A percentile compares a stretch with the other conserved stretches of the same genome.
phyloP scores from a whole-genome alignment of 441 rosid genomes.

The Populus hybrid region DNA sequence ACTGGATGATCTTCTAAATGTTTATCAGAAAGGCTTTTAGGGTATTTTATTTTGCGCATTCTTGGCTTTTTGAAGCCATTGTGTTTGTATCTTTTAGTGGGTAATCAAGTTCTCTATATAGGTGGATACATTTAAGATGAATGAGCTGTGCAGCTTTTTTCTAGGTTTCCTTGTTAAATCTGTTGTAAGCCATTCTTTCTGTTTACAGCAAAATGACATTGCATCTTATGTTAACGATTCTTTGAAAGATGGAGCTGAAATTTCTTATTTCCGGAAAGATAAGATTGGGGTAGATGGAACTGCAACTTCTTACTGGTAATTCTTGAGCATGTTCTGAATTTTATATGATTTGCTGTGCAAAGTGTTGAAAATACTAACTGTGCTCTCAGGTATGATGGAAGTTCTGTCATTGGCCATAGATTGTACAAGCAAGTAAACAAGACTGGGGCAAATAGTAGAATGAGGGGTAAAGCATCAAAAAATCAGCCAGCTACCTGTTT shows the following conservation, averaged over 20 bases:
- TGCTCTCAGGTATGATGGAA: constrained; percentile 68
- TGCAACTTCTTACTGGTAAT: constrained; percentile 70
- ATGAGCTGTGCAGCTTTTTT: constrained; percentile 13
- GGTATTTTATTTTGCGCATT: background rate
- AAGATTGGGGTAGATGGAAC: constrained; percentile 61
- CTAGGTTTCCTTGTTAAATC: constrained; percentile 5
- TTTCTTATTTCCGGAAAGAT: constrained; percentile 57
- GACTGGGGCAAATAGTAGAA: constrained; percentile 27
- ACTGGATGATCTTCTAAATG: background rate
- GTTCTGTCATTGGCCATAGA: constrained; percentile 61
- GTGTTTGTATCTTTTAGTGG: constrained; percentile 3
- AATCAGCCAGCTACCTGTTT: constrained; percentile 24
- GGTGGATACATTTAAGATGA: constrained; percentile 10
- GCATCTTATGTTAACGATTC: constrained; percentile 48
- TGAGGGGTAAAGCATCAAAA: constrained; percentile 34
- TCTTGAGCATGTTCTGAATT: constrained; percentile 19
- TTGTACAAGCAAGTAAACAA: constrained; percentile 57
- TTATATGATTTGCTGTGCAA: constrained; percentile 17
- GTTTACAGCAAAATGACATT: constrained; percentile 68
- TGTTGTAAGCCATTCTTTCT: constrained; percentile 13
- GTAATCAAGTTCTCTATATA: background rate
- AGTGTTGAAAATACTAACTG: constrained; percentile 14
- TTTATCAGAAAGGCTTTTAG: background rate
- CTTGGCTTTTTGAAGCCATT: background rate
- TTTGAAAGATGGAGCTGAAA: constrained; percentile 41